These are phyloP conservation scores for Pestalotiopsis sp. DNA, from an alignment of 2,329 filamentous ascomycete genomes.

Conservation along the genomic window DNA sequence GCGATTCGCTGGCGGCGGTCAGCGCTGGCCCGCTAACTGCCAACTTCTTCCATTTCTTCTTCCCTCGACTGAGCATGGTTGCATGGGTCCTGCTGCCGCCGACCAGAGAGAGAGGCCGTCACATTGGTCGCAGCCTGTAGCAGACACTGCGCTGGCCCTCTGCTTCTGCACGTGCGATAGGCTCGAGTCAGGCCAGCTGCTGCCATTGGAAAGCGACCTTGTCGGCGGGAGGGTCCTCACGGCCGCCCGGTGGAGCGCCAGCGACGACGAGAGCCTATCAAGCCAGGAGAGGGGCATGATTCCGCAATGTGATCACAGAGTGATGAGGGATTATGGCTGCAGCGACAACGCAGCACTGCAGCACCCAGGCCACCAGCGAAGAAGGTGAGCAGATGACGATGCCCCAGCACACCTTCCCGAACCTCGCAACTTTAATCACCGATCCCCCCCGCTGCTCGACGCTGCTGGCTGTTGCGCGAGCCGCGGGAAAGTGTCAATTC, in stretches of 20 bases:
- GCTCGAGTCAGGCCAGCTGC: conserved; percentile 33
- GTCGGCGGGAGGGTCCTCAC: conserved; percentile 37
- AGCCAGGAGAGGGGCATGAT: conserved; percentile 25
- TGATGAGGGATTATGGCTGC: conserved; percentile 45
- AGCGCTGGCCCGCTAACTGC: conserved; percentile 5
- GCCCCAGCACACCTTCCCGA: conserved; percentile 11
- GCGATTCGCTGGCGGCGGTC: conserved; percentile 13
- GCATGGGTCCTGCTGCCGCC: conserved; percentile 8
- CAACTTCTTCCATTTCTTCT: conserved; percentile 13
- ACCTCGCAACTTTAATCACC: background rate
- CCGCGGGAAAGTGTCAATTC: conserved; percentile 8
- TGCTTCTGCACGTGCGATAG: conserved; percentile 42
- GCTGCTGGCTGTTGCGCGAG: background rate
- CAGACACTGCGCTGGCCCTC: conserved; percentile 49
- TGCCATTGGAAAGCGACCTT: conserved; percentile 41
- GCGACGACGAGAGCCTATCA: conserved; percentile 47
- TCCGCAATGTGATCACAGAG: conserved; percentile 30
- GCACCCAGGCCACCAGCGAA: conserved; percentile 18
- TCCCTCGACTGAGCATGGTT: conserved; percentile 4
- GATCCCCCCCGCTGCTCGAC: background rate
- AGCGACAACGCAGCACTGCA: conserved; percentile 43
- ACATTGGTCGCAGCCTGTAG: conserved; percentile 42
- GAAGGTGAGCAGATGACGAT: conserved; percentile 12
- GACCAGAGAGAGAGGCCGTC: conserved; percentile 35
- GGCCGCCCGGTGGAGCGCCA: conserved; percentile 35